phyloP scores from a whole-genome alignment of 257 asterid species.

The Nicotiana noctiflora region DNA sequence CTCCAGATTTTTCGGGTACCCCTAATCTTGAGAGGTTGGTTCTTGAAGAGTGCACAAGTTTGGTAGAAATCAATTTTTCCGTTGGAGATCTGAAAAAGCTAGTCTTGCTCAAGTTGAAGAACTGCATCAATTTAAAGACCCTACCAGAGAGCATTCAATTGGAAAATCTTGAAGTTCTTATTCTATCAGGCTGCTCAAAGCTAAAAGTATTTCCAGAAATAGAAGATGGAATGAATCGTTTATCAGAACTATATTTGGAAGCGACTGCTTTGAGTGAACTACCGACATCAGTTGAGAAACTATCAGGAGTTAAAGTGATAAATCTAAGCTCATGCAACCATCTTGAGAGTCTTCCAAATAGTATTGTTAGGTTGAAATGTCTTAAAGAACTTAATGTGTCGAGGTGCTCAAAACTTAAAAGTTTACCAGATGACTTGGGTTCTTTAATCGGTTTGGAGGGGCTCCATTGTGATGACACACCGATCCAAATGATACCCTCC shows the following conservation, averaged over 20 bases:
- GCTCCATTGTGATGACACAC: not conserved
- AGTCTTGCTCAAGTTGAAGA: not conserved
- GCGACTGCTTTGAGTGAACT: not conserved
- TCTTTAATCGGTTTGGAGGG: not conserved
- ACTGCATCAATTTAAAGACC: slow-evolving; percentile 4
- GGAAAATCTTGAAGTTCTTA: not conserved
- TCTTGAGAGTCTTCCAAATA: not conserved
- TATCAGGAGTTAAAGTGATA: not conserved
- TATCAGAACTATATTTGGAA: not conserved
- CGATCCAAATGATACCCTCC: not conserved
- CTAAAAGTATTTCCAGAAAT: slow-evolving; percentile 5
- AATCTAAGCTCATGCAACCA: not conserved
- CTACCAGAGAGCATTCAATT: slow-evolving; percentile 6
- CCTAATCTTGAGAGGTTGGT: slow-evolving; percentile 13
- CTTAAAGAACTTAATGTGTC: not conserved
- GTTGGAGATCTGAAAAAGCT: slow-evolving; percentile 8
- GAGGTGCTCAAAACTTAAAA: not conserved
- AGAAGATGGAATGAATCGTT: not conserved
- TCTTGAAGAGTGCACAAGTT: slow-evolving; percentile 10
- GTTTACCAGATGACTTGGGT: not conserved
- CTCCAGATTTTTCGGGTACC: slow-evolving; percentile 14
- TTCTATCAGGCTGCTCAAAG: slow-evolving; percentile 14
- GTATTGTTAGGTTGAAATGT: not conserved
- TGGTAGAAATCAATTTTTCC: slow-evolving; percentile 2
- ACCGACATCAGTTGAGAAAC: not conserved